Evolutionary conservation across 2,329 filamentous ascomycete genomes (phyloP).

Genomic region (Ophiosphaerella korrae): DNA sequence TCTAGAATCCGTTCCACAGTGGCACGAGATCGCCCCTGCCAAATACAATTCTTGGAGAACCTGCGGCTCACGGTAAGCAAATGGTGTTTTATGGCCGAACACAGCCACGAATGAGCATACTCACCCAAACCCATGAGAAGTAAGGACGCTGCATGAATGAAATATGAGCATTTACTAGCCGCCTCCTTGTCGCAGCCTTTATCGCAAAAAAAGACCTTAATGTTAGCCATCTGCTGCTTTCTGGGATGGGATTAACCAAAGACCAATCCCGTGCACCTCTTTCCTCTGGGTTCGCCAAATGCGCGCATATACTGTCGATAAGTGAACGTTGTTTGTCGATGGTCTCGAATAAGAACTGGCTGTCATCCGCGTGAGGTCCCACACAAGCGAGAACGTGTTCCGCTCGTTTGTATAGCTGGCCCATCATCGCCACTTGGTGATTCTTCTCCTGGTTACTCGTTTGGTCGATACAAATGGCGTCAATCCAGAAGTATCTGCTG

Average conservation of each 20-base stretch:
- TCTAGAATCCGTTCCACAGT: not conserved
- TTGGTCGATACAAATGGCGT: constrained; percentile 24
- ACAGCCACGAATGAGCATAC: not conserved
- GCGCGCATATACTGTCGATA: too few species aligned
- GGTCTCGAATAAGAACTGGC: not conserved
- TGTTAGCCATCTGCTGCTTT: not conserved
- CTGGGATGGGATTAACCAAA: not conserved
- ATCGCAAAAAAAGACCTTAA: not conserved
- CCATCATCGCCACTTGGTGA: constrained; percentile 19
- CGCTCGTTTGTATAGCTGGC: constrained; percentile 6
- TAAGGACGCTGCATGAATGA: not conserved
- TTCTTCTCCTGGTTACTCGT: constrained; percentile 13
- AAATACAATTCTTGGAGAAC: constrained; percentile 1
- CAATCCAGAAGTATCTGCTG: constrained; percentile 8
- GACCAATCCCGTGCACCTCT: not conserved
- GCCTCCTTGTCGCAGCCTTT: not conserved
- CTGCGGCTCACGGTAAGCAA: not conserved
- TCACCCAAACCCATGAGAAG: constrained; percentile 2
- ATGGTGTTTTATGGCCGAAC: not conserved
- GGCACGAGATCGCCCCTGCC: not conserved
- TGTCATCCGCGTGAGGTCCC: constrained; percentile 2
- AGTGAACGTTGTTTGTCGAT: too few species aligned
- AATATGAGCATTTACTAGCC: not conserved
- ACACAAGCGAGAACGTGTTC: constrained; percentile 5
- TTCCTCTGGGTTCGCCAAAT: too few species aligned